Percentiles rank a stretch among this genome's conserved stretches.
Conservation (phyloP, 176 grass and related monocot species). For the Aegilops umbellulata region DNA sequence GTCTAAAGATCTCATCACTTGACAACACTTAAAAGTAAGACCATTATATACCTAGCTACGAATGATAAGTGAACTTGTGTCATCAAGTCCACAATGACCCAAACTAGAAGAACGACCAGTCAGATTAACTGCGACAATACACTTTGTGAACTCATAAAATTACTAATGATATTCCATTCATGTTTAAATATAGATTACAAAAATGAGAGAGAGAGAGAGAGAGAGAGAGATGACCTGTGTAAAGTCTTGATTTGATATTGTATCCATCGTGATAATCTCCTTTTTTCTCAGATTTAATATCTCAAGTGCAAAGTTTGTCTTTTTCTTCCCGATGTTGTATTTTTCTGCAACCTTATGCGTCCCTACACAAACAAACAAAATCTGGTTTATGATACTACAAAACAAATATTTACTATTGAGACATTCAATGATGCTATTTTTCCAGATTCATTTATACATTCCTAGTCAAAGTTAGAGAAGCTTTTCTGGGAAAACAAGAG, state of each 20-base stretch:
- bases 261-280: constrained; percentile 78
- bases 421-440: background rate
- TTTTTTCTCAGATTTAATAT: constrained; percentile 94
- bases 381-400: background rate
- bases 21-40: background rate
- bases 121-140: background rate
- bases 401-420: background rate
- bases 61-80: background rate
- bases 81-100: background rate
- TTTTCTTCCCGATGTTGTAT: constrained; percentile 87
- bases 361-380: constrained; percentile 43
- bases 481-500: background rate
- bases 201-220: background rate
- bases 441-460: background rate
- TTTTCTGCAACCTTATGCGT: constrained; percentile 70
- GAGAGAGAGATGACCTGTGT: constrained; percentile 64
- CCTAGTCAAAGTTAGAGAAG: background rate
- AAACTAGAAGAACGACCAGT: constrained; percentile 3
- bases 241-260: constrained; percentile 98
- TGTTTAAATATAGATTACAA: background rate
- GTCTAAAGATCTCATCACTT: background rate
- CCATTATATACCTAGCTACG: background rate
- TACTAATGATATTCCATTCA: background rate
- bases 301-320: constrained; percentile 78
- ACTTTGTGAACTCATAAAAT: background rate